phyloP scores from a whole-genome alignment of 352 stramenopile species.

The Pythium brassicae region DNA sequence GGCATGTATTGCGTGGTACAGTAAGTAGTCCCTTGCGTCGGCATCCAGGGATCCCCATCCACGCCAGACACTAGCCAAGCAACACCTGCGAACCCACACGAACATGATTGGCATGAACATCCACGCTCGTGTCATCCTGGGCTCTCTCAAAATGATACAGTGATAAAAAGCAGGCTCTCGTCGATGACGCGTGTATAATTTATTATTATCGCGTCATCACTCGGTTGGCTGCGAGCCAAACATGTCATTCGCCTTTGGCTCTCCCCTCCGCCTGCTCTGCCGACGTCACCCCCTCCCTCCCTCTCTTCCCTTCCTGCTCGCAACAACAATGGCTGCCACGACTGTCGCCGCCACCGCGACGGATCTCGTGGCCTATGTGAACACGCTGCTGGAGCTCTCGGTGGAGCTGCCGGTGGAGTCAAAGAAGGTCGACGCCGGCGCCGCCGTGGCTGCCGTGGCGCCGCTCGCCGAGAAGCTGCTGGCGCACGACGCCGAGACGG shows the following conservation, averaged over 20 bases:
- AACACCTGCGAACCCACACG: too few species aligned
- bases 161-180: background rate
- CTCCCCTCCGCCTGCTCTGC: background rate
- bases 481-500: constrained; percentile 64
- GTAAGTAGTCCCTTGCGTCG: too few species aligned
- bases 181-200: too few species aligned
- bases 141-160: too few species aligned
- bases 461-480: constrained; percentile 58
- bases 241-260: background rate
- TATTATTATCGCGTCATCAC: too few species aligned
- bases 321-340: background rate
- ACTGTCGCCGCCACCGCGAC: constrained; percentile 20
- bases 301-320: background rate
- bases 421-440: constrained; percentile 53
- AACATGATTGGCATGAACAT: too few species aligned
- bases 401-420: constrained; percentile 52
- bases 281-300: background rate
- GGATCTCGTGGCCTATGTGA: constrained; percentile 74
- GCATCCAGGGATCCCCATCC: too few species aligned
- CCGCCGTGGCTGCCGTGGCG: constrained; percentile 42
- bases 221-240: background rate
- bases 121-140: too few species aligned
- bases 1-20: too few species aligned
- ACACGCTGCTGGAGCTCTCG: constrained; percentile 61
- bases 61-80: too few species aligned